These are phyloP conservation scores for Diaporthe humulicola DNA, from an alignment of 2,329 filamentous ascomycete species.

Conservation along the genomic window DNA sequence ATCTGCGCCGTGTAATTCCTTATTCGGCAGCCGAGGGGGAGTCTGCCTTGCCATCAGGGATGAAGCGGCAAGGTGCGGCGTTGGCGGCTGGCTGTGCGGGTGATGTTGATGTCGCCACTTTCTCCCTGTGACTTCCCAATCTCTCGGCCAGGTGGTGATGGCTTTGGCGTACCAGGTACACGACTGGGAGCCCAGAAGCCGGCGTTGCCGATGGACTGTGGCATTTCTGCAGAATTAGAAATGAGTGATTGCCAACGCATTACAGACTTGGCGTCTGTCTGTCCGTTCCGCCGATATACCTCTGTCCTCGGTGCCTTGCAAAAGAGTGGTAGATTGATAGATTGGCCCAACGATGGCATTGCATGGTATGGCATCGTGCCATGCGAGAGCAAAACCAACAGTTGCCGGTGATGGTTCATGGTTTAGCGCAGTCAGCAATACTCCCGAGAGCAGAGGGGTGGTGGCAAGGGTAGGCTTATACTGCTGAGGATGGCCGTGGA, in stretches of 20 bases:
- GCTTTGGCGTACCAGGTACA: not conserved
- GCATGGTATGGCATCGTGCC: not conserved
- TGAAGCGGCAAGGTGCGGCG: not conserved
- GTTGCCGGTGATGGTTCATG: not conserved
- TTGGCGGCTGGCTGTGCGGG: not conserved
- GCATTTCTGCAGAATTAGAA: too few species aligned
- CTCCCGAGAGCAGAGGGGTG: not conserved
- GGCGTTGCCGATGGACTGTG: not conserved
- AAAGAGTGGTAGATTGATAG: not conserved
- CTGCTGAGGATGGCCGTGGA: not conserved
- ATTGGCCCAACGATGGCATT: not conserved
- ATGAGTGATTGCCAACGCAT: not conserved
- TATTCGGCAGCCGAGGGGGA: not conserved
- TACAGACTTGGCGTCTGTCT: not conserved
- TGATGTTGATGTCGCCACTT: not conserved
- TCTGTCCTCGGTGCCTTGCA: not conserved
- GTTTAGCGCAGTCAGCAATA: not conserved
- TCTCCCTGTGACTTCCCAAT: not conserved
- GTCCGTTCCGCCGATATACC: not conserved
- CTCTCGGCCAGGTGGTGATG: not conserved
- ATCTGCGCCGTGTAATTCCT: too few species aligned
- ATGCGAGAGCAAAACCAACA: not conserved
- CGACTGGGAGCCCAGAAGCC: not conserved
- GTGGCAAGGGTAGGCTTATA: not conserved
- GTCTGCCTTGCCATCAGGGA: slow-evolving; percentile 14